Evolutionary conservation across 2,329 filamentous ascomycete genomes (phyloP).

Genomic region (Hypoxylon sp.): DNA sequence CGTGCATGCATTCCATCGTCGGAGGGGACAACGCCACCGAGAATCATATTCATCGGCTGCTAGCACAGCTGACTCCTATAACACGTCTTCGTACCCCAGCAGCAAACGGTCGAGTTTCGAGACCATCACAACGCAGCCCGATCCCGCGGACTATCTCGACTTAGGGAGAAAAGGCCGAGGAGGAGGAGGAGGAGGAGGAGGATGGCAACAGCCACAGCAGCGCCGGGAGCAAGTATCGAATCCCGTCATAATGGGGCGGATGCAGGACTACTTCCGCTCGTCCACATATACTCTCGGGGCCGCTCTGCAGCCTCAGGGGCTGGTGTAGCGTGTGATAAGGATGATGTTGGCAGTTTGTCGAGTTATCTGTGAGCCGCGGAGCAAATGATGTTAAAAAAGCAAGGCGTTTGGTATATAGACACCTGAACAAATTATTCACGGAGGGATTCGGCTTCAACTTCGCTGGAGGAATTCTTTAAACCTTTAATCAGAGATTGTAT

Average conservation of each 20-base stretch:
- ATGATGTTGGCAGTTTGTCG: not conserved
- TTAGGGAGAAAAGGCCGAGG: not conserved
- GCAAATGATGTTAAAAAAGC: conserved; percentile 6
- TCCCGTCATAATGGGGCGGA: conserved; percentile 50
- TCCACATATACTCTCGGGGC: conserved; percentile 47
- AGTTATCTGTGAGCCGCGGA: not conserved
- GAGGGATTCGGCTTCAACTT: conserved; percentile 4
- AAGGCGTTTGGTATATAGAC: conserved; percentile 18
- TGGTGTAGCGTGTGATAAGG: conserved; percentile 24
- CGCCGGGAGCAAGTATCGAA: conserved; percentile 36
- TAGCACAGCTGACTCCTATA: conserved; percentile 31
- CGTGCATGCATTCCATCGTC: conserved; percentile 8
- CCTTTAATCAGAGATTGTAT: too few species aligned
- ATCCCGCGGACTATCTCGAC: conserved; percentile 27
- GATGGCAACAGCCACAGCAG: conserved; percentile 17
- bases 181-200: conserved; percentile 1
- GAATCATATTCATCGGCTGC: conserved; percentile 29
- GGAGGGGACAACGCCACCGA: conserved; percentile 28
- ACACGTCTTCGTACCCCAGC: conserved; percentile 33
- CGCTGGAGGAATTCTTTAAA: conserved; percentile 9
- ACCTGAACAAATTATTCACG: not conserved
- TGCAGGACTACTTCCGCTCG: conserved; percentile 52
- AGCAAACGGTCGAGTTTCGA: conserved; percentile 48
- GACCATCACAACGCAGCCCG: conserved; percentile 44
- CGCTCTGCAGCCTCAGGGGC: conserved; percentile 42